phyloP scores from a whole-genome alignment of 169 alveolate species.

The Besnoitia besnoiti region DNA sequence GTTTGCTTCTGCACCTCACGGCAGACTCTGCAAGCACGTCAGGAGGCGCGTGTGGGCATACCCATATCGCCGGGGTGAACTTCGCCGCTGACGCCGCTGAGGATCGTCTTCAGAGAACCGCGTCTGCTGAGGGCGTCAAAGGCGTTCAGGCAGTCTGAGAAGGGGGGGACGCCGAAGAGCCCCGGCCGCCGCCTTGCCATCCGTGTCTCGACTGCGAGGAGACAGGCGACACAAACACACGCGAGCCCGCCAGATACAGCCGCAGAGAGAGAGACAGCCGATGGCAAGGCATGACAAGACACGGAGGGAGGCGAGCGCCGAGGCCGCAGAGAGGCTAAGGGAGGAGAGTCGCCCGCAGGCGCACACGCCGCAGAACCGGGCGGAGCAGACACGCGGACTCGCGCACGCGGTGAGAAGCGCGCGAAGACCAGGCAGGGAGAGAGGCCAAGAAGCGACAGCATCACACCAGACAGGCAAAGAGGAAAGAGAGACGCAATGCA shows the following conservation, averaged over 20 bases:
- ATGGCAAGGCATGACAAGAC: background rate
- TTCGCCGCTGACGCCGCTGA: slow-evolving; percentile 62
- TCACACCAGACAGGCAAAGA: background rate
- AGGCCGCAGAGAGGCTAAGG: no score
- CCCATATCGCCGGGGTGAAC: slow-evolving; percentile 72
- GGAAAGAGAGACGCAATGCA: background rate
- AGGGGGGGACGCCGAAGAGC: background rate
- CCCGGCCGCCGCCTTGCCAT: background rate
- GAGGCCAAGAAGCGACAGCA: no score
- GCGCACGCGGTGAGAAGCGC: no score
- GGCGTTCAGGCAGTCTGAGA: background rate
- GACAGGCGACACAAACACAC: background rate
- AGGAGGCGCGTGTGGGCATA: no score
- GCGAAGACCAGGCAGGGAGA: background rate
- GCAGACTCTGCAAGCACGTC: no score
- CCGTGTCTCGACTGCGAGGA: background rate
- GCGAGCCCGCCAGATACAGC: no score
- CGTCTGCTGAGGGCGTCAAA: background rate
- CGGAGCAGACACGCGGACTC: no score
- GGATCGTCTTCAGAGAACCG: background rate
- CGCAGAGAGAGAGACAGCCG: background rate
- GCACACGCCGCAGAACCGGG: no score
- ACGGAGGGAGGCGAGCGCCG: background rate
- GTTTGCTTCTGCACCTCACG: no score
- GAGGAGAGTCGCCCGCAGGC: no score